A percentile compares a stretch with the other conserved stretches of the same genome.
These are phyloP conservation scores for Neoarthrinium moseri DNA, from an alignment of 2,329 filamentous ascomycete species.

Conservation along the genomic window DNA sequence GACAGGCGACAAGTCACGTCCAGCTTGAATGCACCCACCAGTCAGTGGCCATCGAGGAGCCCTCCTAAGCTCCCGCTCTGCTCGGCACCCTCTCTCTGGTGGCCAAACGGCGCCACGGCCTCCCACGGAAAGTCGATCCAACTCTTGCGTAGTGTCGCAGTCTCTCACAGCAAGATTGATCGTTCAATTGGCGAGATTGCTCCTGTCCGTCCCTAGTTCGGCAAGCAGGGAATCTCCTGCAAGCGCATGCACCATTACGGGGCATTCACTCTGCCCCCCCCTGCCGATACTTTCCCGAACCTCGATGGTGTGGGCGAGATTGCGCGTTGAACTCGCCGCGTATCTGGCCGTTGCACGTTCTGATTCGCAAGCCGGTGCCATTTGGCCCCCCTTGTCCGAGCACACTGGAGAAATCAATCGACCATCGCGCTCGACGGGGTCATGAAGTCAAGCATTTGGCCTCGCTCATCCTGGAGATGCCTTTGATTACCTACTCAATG, in stretches of 20 bases:
- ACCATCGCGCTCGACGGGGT: no score
- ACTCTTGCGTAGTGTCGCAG: conserved; percentile 8
- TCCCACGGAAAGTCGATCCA: conserved; percentile 6
- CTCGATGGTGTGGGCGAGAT: conserved; percentile 7
- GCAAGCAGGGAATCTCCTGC: conserved; percentile 13
- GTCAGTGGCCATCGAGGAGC: no score
- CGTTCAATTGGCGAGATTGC: conserved; percentile 25
- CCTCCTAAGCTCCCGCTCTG: no score
- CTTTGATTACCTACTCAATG: no score
- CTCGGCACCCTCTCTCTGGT: no score
- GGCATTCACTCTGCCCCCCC: conserved; percentile 13
- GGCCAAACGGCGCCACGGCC: conserved; percentile 5
- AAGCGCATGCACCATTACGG: not conserved
- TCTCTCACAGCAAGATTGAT: conserved; percentile 20
- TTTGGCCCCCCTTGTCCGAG: no score
- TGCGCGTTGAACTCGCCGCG: conserved; percentile 8
- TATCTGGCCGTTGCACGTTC: conserved; percentile 7
- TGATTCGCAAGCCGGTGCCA: no score
- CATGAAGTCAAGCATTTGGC: no score
- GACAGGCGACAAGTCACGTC: no score
- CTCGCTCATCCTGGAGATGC: no score
- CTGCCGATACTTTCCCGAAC: conserved; percentile 14
- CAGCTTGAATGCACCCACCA: no score
- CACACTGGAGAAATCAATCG: no score
- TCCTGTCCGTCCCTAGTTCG: conserved; percentile 17